Evolutionary conservation across 768 basidiomycete genomes (phyloP).

Genomic region (Suillus clintonianus): DNA sequence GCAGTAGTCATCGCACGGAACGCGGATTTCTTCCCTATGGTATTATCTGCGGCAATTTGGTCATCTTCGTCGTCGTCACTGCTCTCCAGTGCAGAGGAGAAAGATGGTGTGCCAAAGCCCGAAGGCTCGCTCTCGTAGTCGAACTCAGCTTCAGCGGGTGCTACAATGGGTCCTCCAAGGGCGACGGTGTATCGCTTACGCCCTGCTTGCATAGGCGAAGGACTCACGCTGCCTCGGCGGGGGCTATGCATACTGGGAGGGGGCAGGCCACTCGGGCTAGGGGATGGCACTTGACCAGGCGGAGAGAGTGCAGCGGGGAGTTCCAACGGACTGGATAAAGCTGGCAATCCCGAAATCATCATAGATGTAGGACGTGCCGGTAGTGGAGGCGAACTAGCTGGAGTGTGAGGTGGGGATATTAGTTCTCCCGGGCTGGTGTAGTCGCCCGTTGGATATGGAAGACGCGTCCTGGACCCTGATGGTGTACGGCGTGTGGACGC

Average conservation of each 20-base stretch:
- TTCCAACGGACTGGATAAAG: conserved; percentile 25
- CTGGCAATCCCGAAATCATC: conserved; percentile 47
- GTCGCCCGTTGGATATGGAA: conserved; percentile 85
- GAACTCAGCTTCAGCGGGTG: conserved; percentile 27
- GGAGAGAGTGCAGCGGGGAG: conserved; percentile 22
- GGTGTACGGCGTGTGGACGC: conserved; percentile 35
- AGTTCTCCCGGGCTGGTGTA: conserved; percentile 68
- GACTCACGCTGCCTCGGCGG: conserved; percentile 59
- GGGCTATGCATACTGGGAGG: conserved; percentile 40
- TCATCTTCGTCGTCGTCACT: conserved; percentile 35
- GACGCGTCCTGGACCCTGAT: conserved; percentile 41
- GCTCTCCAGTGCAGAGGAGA: conserved; percentile 41
- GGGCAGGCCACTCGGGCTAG: conserved; percentile 37
- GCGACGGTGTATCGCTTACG: conserved; percentile 87
- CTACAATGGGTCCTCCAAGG: conserved; percentile 70
- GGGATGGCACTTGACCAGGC: conserved; percentile 22
- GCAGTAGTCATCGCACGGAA: conserved; percentile 34
- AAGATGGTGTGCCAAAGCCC: conserved; percentile 42
- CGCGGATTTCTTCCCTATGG: conserved; percentile 56
- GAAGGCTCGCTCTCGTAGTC: conserved; percentile 31
- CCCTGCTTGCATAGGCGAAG: conserved; percentile 56
- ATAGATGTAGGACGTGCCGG: conserved; percentile 43
- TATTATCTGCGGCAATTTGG: conserved; percentile 40
- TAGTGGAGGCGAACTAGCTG: conserved; percentile 49
- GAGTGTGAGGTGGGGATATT: conserved; percentile 33